Conservation (phyloP, 2,329 filamentous ascomycete genomes). For the Aurifilum marmelostoma region DNA sequence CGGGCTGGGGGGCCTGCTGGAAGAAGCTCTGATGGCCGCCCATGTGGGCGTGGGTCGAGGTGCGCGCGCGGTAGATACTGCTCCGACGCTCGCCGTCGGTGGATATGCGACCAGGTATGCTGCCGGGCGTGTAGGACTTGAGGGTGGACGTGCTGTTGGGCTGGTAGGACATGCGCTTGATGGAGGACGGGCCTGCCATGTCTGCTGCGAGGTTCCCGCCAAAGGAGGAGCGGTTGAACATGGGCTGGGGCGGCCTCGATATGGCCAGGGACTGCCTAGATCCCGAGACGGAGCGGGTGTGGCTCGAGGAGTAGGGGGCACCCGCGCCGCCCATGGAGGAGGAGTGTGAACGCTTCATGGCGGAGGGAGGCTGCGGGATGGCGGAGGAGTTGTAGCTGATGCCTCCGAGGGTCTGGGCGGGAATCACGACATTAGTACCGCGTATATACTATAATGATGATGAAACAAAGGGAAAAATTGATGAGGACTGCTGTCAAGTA, state of each 20-base stretch:
- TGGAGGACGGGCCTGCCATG: constrained; percentile 79
- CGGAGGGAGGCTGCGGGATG: constrained; percentile 88
- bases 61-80: constrained; percentile 76
- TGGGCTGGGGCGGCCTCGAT: constrained; percentile 79
- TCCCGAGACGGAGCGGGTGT: constrained; percentile 81
- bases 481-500: constrained; percentile 16
- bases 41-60: constrained; percentile 68
- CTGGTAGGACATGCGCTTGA: constrained; percentile 80
- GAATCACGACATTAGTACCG: constrained; percentile 10
- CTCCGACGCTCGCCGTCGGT: constrained; percentile 69
- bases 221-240: constrained; percentile 84
- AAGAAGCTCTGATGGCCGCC: constrained; percentile 89
- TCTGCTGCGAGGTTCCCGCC: constrained; percentile 75
- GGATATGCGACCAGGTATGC: constrained; percentile 49
- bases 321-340: constrained; percentile 64
- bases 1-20: constrained; percentile 78
- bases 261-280: constrained; percentile 85
- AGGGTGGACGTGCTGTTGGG: constrained; percentile 62
- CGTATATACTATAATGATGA: constrained; percentile 2
- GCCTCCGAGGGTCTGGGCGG: constrained; percentile 75
- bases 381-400: constrained; percentile 76
- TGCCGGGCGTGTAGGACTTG: constrained; percentile 70
- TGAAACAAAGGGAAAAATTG: constrained; percentile 18
- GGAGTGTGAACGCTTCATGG: constrained; percentile 90
- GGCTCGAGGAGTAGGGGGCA: constrained; percentile 67